phyloP scores from a whole-genome alignment of 2,329 filamentous ascomycete species.

The Pseudonectria buxi region DNA sequence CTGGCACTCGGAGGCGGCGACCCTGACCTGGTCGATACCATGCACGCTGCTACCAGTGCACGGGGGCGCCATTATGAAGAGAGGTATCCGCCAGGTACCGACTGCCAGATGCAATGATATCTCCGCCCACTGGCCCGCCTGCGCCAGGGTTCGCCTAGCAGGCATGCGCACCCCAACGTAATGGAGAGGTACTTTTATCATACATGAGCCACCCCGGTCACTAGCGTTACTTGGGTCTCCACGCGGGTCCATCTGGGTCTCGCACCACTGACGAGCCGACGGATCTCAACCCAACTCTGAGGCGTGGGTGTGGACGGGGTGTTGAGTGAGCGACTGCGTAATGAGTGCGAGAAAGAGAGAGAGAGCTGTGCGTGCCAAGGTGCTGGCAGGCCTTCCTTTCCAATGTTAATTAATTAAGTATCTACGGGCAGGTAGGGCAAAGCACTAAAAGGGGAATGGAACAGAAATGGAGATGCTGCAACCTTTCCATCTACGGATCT shows the following conservation, averaged over 20 bases:
- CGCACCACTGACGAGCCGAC: constrained; percentile 33
- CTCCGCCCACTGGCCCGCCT: constrained; percentile 2
- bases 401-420: no score
- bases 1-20: constrained; percentile 29
- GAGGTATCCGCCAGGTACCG: constrained; percentile 20
- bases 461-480: no score
- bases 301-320: constrained; percentile 17
- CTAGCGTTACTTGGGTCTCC: constrained; percentile 29
- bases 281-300: constrained; percentile 32
- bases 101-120: constrained; percentile 13
- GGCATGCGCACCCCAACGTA: constrained; percentile 4
- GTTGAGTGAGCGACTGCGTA: no score
- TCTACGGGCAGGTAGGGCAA: no score
- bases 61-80: constrained; percentile 28
- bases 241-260: constrained; percentile 32
- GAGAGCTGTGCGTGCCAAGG: no score
- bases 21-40: constrained; percentile 28
- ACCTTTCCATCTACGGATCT: no score
- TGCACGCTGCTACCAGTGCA: constrained; percentile 28
- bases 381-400: no score
- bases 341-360: no score
- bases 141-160: constrained; percentile 4
- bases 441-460: no score
- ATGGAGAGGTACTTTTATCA: constrained; percentile 22
- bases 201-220: constrained; percentile 26